phyloP scores from a whole-genome alignment of 129 eudicot genomes.

The Centrapalus pauciflorus region DNA sequence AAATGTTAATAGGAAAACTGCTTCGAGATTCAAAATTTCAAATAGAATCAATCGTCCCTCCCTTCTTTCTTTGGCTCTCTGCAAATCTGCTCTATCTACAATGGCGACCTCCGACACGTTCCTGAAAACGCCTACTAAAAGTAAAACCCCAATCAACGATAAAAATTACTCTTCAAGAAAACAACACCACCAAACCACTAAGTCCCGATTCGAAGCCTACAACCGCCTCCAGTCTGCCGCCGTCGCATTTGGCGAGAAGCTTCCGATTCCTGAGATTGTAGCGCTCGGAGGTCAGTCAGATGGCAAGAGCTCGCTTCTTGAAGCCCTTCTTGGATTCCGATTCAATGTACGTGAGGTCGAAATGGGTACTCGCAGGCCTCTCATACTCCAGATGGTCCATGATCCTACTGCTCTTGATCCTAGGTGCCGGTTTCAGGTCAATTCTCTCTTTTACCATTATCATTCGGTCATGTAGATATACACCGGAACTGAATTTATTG shows the following conservation, averaged over 20 bases:
- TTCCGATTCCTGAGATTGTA: conserved; percentile 94
- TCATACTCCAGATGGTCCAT: conserved; percentile 94
- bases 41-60: conserved; percentile 21
- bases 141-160: conserved; percentile 39
- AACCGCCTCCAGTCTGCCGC: conserved; percentile 95
- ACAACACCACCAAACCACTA: conserved; percentile 38
- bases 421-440: conserved; percentile 91
- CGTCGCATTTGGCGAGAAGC: conserved; percentile 93
- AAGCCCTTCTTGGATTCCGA: conserved; percentile 92
- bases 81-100: conserved; percentile 12
- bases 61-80: neutral
- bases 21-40: conserved; percentile 9
- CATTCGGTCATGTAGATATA: conserved; percentile 29
- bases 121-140: conserved; percentile 45
- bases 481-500: neutral
- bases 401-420: conserved; percentile 81
- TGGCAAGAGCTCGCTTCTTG: conserved; percentile 97
- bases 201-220: conserved; percentile 78
- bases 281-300: conserved; percentile 98
- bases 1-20: no score
- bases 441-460: conserved; percentile 55
- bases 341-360: conserved; percentile 96
- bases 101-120: conserved; percentile 46
- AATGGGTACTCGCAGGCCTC: conserved; percentile 96
- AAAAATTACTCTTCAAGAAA: conserved; percentile 17